Evolutionary conservation across 176 grass and related monocot species (phyloP), one percentile per base, ranked within the genome.

Genomic region (Oryza meyeriana): DNA sequence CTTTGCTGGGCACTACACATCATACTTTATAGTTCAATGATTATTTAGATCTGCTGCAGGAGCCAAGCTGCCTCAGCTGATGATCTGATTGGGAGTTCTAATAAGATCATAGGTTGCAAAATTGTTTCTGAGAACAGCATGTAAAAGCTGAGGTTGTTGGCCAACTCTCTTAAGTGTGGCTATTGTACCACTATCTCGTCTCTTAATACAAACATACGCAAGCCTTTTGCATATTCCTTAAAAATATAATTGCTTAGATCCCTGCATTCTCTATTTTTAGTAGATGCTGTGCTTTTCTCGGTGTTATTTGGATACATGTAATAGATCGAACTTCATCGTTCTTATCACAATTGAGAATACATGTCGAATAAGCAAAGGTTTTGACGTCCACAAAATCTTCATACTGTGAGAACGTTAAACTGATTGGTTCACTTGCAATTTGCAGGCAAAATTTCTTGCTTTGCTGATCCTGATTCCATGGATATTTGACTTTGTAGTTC

Each of bases 381-480:
- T 48, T 48, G 14, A 18, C 1, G 3, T 48, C 6, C 13, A 50
- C 45, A 6, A 7, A 50, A 73, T 73, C 25, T 20, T 18, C n/a
- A 18, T 11, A 31, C 25, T 27, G 25, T 31, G 70, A 68, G 12
- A 5, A n/a, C 40, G 48, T 48, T 50, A 7, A 48, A 48, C 26
- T 50, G 26, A 73, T 47, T 67, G 61, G 34, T 25, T 13, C 12
- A 28, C 30, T 50, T 58, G 31, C 7, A 64, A 33, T 47, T 83
- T 80, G 28, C 74, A 92, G 86, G 90, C 79, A 50, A 92, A 89
- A 86, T 86, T 92, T 89, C 39, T 92, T 61, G 86, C 78, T 86
- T 59, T 86, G 16, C 29, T 92, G 79, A 81, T 92, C 81, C 42
- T 92, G 25, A 57, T 89, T 75, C 90, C 90, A 71, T 89, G 72